These are phyloP conservation scores for Aspergillus campestris DNA, from an alignment of 495 filamentous ascomycete genomes.

Conservation along the genomic window DNA sequence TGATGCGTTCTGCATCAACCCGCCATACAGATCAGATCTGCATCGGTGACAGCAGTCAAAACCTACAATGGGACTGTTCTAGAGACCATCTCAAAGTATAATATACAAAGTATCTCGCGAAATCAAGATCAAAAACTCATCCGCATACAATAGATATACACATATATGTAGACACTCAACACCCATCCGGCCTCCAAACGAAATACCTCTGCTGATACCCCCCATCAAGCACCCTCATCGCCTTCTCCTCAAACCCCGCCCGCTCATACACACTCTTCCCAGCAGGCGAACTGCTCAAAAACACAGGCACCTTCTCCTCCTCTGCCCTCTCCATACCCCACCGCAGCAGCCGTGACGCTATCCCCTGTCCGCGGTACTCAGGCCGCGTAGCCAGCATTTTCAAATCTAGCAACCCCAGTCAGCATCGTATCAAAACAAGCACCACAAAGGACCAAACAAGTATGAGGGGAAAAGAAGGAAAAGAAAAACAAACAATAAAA, in stretches of 20 bases:
- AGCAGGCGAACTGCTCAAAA: conserved; percentile 22
- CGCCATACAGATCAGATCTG: no score
- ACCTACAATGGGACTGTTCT: no score
- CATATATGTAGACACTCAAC: background rate
- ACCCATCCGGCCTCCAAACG: background rate
- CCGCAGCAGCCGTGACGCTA: conserved; percentile 27
- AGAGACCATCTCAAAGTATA: no score
- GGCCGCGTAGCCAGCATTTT: conserved; percentile 29
- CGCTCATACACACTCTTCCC: conserved; percentile 27
- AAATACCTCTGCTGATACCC: conserved; percentile 3
- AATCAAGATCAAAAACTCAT: no score
- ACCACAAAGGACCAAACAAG: background rate
- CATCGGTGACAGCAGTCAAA: no score
- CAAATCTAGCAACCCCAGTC: conserved; percentile 16
- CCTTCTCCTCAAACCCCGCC: conserved; percentile 20
- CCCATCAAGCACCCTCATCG: conserved; percentile 7
- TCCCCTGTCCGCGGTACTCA: conserved; percentile 30
- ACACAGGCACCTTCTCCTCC: conserved; percentile 27
- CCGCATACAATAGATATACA: no score
- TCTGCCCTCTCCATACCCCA: conserved; percentile 37
- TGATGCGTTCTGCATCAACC: no score
- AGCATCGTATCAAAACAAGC: background rate
- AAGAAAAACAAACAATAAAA: conserved; percentile 17
- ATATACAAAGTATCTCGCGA: no score
- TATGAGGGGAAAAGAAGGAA: background rate